Evolutionary conservation across 1,284 basidiomycete genomes (phyloP).

Genomic region (Apiotrichum sp.): DNA sequence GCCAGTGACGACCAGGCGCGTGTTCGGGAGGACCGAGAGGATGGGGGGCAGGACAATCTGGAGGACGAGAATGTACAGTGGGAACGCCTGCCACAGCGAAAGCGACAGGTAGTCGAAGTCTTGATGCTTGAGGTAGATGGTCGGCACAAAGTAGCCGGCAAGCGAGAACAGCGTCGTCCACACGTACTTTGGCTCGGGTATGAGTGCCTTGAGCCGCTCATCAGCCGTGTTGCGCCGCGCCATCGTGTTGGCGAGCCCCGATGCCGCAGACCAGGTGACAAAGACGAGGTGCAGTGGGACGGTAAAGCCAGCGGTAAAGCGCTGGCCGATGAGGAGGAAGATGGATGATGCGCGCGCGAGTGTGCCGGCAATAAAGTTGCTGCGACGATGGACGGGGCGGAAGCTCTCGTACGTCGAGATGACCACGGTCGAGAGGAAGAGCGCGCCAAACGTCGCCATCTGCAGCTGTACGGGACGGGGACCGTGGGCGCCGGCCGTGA

Average conservation of each 20-base stretch:
- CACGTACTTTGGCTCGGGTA: conserved; percentile 5
- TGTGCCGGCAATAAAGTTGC: neutral
- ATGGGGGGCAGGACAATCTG: conserved; percentile 7
- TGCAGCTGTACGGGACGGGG: conserved; percentile 1
- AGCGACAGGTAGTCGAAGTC: conserved; percentile 5
- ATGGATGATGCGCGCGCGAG: conserved; percentile 3
- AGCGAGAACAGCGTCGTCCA: conserved; percentile 5
- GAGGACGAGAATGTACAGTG: conserved; percentile 8
- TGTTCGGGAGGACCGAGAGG: neutral
- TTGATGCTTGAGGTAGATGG: neutral
- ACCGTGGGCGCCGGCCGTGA: conserved; percentile 1
- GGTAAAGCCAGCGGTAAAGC: conserved; percentile 7
- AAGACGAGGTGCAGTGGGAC: conserved; percentile 7
- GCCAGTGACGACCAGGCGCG: neutral
- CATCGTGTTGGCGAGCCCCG: neutral
- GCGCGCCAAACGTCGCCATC: conserved; percentile 5
- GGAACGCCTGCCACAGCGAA: conserved; percentile 16
- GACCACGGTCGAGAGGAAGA: conserved; percentile 1
- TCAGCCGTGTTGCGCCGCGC: neutral
- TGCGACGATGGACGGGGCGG: conserved; percentile 2
- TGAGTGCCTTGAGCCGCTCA: neutral
- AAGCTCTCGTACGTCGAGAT: conserved; percentile 11
- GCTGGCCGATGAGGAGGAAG: conserved; percentile 12
- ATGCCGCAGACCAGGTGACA: neutral
- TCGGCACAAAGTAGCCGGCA: conserved; percentile 1